These are phyloP conservation scores for Pseudocercospora cruenta DNA, from an alignment of 2,329 filamentous ascomycete species.

Conservation along the genomic window DNA sequence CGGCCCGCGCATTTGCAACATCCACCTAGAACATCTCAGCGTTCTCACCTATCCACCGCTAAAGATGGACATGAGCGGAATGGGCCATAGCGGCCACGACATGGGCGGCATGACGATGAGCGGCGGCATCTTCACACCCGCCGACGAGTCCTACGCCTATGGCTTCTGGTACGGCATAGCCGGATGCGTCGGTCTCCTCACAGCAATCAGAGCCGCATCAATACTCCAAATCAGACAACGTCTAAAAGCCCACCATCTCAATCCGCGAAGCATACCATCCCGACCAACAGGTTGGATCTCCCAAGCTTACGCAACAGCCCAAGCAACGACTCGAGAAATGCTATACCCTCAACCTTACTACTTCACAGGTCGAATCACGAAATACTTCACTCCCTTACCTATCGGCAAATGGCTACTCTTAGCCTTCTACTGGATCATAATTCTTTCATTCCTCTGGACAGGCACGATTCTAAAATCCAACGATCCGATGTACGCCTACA, in stretches of 20 bases:
- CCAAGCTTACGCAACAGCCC: slow-evolving; percentile 35
- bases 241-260: slow-evolving; percentile 13
- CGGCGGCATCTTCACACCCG: slow-evolving; percentile 30
- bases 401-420: slow-evolving; percentile 36
- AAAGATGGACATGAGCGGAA: slow-evolving; percentile 28
- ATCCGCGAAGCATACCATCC: slow-evolving; percentile 28
- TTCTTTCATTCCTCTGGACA: slow-evolving; percentile 37
- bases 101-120: slow-evolving; percentile 38
- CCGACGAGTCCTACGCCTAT: slow-evolving; percentile 32
- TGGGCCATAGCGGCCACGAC: slow-evolving; percentile 26
- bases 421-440: slow-evolving; percentile 36
- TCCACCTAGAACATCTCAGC: no score
- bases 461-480: slow-evolving; percentile 33
- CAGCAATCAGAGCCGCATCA: slow-evolving; percentile 20
- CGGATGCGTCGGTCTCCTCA: slow-evolving; percentile 32
- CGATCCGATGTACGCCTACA: slow-evolving; percentile 36
- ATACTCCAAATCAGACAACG: slow-evolving; percentile 24
- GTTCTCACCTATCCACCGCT: no score
- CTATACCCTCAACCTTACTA: slow-evolving; percentile 36
- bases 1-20: no score
- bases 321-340: slow-evolving; percentile 32
- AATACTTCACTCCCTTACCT: slow-evolving; percentile 39
- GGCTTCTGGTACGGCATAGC: slow-evolving; percentile 38
- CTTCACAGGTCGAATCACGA: slow-evolving; percentile 36
- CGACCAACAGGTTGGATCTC: slow-evolving; percentile 29